Percentiles rank a stretch among this genome's conserved stretches.
These are phyloP conservation scores for Phytophthora brassicae DNA, from an alignment of 352 stramenopile genomes.

Conservation along the genomic window DNA sequence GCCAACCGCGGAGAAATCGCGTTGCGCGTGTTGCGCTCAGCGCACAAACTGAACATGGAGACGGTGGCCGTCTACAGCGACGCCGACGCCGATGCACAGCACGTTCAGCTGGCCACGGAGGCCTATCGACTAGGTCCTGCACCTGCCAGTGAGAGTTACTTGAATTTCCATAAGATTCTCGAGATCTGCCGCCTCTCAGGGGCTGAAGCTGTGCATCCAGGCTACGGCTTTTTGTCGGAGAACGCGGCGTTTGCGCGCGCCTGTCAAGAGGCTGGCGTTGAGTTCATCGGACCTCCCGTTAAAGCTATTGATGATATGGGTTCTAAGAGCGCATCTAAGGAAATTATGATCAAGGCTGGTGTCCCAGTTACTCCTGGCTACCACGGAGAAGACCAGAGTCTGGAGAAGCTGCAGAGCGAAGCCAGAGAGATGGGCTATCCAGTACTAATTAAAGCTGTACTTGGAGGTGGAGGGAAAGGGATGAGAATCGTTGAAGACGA, in stretches of 20 bases:
- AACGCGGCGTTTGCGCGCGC: slow-evolving; percentile 78
- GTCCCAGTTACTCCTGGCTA: slow-evolving; percentile 91
- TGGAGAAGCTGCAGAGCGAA: slow-evolving; percentile 73
- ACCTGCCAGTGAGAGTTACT: slow-evolving; percentile 73
- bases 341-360: slow-evolving; percentile 88
- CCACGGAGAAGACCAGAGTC: slow-evolving; percentile 87
- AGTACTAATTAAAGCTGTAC: slow-evolving; percentile 92
- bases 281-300: slow-evolving; percentile 90
- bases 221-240: slow-evolving; percentile 92
- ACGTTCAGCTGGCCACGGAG: slow-evolving; percentile 76
- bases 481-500: slow-evolving; percentile 91
- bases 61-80: slow-evolving; percentile 93
- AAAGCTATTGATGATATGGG: slow-evolving; percentile 91
- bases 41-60: slow-evolving; percentile 86
- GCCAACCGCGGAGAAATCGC: slow-evolving; percentile 92
- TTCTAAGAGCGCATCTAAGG: slow-evolving; percentile 91
- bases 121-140: slow-evolving; percentile 70
- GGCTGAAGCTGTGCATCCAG: slow-evolving; percentile 86
- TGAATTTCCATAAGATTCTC: slow-evolving; percentile 79
- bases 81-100: slow-evolving; percentile 75
- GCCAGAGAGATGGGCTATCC: slow-evolving; percentile 90
- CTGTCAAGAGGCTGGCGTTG: slow-evolving; percentile 71
- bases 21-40: slow-evolving; percentile 82
- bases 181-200: slow-evolving; percentile 61
- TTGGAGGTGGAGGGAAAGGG: slow-evolving; percentile 90